Conservation (phyloP, 306 rosid genomes). For the Alnus glutinosa region DNA sequence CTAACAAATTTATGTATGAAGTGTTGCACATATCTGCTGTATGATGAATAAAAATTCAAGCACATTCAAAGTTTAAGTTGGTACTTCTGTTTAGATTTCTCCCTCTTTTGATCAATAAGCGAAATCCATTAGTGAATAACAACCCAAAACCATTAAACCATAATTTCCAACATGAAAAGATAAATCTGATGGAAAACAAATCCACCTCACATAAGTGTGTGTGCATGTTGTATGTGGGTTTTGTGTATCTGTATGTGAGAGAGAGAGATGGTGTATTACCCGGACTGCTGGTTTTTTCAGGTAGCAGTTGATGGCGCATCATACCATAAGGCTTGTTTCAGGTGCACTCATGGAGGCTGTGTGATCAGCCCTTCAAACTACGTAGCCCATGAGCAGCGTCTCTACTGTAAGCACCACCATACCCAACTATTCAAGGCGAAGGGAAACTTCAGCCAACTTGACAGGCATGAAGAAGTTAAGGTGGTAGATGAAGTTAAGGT, state of each 20-base stretch:
- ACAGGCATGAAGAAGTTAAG: constrained; percentile 42
- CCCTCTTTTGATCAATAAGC: no score
- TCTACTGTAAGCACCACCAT: constrained; percentile 92
- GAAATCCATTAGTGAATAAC: no score
- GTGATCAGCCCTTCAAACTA: constrained; percentile 90
- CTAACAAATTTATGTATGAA: no score
- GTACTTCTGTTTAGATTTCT: no score
- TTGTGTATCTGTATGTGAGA: background rate
- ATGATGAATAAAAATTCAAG: background rate
- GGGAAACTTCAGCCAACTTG: constrained; percentile 90
- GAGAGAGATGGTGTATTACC: background rate
- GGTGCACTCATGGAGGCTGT: constrained; percentile 91
- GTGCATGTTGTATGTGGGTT: background rate
- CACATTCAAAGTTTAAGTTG: no score
- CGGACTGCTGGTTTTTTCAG: constrained; percentile 34
- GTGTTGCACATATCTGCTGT: background rate
- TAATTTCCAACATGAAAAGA: background rate
- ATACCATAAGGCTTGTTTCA: constrained; percentile 80
- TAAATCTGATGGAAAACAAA: background rate
- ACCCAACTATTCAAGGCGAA: constrained; percentile 87
- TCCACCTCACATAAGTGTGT: background rate
- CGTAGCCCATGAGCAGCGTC: constrained; percentile 80
- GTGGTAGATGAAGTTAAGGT: background rate
- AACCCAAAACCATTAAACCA: no score
- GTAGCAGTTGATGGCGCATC: constrained; percentile 83